A percentile compares a stretch with the other conserved stretches of the same genome.
These are phyloP conservation scores for Closterium sp. DNA, from an alignment of 139 green algal genomes.

Conservation along the genomic window DNA sequence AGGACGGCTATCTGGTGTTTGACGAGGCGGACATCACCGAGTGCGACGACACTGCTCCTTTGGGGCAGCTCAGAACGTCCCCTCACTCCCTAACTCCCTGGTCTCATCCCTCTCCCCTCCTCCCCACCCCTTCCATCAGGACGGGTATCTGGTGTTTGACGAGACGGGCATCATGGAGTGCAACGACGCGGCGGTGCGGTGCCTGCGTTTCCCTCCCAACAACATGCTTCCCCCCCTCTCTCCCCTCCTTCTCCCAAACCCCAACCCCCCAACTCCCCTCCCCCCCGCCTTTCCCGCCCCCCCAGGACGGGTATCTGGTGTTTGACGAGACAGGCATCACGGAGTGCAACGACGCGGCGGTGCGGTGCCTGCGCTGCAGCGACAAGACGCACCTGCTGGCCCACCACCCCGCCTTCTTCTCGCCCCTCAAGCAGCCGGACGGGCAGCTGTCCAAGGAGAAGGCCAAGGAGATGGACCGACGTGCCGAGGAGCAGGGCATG, in stretches of 20 bases:
- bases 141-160: background rate
- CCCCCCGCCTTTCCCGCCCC: too few relatives aligned
- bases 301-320: slow-evolving; percentile 10
- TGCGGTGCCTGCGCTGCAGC: background rate
- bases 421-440: slow-evolving; percentile 23
- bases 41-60: too few relatives aligned
- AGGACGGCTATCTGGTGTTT: background rate
- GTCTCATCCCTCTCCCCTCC: too few relatives aligned
- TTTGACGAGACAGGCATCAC: slow-evolving; percentile 9
- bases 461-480: background rate
- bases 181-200: slow-evolving; percentile 24
- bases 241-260: too few relatives aligned
- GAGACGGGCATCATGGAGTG: slow-evolving; percentile 4
- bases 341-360: slow-evolving; percentile 35
- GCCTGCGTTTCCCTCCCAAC: background rate
- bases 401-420: background rate
- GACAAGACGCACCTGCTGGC: slow-evolving; percentile 19
- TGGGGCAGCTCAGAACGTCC: too few relatives aligned
- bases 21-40: background rate
- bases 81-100: too few relatives aligned
- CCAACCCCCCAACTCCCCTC: too few relatives aligned
- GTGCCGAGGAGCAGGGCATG: background rate
- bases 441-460: slow-evolving; percentile 31
- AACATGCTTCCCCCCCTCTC: background rate
- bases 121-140: background rate